A percentile compares a stretch with the other conserved stretches of the same genome.
Evolutionary conservation across 2,329 filamentous ascomycete genomes (phyloP).

Genomic region (Epichloe gansuensis): DNA sequence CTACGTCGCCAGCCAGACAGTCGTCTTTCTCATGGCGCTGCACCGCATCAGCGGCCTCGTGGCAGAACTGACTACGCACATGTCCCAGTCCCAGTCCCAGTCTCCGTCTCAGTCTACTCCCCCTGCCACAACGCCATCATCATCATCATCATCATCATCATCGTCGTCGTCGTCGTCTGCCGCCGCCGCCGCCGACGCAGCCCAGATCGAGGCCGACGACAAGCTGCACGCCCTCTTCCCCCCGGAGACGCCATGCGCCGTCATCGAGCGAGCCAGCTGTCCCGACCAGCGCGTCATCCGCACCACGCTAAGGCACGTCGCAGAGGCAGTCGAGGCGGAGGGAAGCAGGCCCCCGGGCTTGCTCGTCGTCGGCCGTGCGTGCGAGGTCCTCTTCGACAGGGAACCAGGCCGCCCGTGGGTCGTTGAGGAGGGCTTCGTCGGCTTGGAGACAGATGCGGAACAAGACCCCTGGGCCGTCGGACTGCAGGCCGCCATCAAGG

Average conservation of each 20-base stretch:
- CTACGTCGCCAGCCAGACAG: slow-evolving; percentile 63
- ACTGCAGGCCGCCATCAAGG: not conserved
- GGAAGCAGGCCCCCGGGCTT: slow-evolving; percentile 82
- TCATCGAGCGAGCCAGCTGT: slow-evolving; percentile 87
- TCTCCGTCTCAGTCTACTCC: not conserved
- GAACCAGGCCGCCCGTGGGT: slow-evolving; percentile 55
- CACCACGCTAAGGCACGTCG: slow-evolving; percentile 69
- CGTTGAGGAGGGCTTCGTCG: slow-evolving; percentile 77
- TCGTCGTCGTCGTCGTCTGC: too few relatives aligned
- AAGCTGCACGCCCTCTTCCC: slow-evolving; percentile 48
- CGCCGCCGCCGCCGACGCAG: not conserved
- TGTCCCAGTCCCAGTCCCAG: slow-evolving; percentile 11
- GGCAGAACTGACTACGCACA: slow-evolving; percentile 46
- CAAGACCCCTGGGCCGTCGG: not conserved
- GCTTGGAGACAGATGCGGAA: slow-evolving; percentile 54
- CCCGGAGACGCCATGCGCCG: slow-evolving; percentile 72
- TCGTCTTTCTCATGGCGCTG: slow-evolving; percentile 90
- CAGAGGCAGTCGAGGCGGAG: slow-evolving; percentile 72
- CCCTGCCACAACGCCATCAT: not conserved
- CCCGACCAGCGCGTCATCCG: slow-evolving; percentile 87
- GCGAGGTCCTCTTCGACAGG: slow-evolving; percentile 56
- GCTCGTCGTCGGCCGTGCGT: slow-evolving; percentile 73
- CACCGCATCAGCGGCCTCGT: slow-evolving; percentile 71
- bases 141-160: not conserved
- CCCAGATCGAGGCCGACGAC: not conserved